These are phyloP conservation scores for Citrus sinensis DNA, from an alignment of 345 rosid species.

Conservation along the genomic window DNA sequence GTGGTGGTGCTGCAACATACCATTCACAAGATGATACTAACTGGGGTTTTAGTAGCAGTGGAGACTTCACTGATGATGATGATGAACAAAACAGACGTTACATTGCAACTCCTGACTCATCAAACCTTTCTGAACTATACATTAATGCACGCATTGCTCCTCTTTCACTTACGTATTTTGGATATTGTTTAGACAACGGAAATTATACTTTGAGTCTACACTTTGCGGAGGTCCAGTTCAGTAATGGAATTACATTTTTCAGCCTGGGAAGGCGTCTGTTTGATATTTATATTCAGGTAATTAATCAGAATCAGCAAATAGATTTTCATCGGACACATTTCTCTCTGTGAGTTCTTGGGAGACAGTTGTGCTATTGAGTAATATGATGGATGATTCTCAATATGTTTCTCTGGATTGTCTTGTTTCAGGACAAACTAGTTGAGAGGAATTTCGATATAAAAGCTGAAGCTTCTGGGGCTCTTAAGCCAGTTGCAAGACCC, in stretches of 20 bases:
- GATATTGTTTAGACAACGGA: constrained; percentile 61
- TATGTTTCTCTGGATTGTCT: background rate
- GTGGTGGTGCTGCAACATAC: constrained; percentile 54
- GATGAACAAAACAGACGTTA: constrained; percentile 42
- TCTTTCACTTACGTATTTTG: constrained; percentile 63
- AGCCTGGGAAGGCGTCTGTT: constrained; percentile 61
- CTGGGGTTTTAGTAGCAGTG: constrained; percentile 77
- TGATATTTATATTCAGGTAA: constrained; percentile 65
- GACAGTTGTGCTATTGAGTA: background rate
- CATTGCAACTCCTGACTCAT: constrained; percentile 20
- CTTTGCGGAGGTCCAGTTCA: constrained; percentile 61
- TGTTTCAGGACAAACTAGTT: constrained; percentile 39
- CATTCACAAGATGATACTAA: constrained; percentile 21
- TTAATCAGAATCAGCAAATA: constrained; percentile 1
- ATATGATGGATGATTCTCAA: background rate
- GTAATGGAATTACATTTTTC: constrained; percentile 36
- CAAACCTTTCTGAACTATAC: constrained; percentile 43
- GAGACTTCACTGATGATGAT: constrained; percentile 66
- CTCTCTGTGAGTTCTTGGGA: background rate
- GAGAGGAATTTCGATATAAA: constrained; percentile 49
- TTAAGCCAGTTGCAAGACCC: constrained; percentile 25
- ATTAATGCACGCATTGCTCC: constrained; percentile 52
- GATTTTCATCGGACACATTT: background rate
- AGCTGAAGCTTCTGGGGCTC: constrained; percentile 47
- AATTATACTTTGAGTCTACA: constrained; percentile 46